These are phyloP conservation scores for Penicillium sp. DNA, from an alignment of 2,329 filamentous ascomycete genomes.

Conservation along the genomic window DNA sequence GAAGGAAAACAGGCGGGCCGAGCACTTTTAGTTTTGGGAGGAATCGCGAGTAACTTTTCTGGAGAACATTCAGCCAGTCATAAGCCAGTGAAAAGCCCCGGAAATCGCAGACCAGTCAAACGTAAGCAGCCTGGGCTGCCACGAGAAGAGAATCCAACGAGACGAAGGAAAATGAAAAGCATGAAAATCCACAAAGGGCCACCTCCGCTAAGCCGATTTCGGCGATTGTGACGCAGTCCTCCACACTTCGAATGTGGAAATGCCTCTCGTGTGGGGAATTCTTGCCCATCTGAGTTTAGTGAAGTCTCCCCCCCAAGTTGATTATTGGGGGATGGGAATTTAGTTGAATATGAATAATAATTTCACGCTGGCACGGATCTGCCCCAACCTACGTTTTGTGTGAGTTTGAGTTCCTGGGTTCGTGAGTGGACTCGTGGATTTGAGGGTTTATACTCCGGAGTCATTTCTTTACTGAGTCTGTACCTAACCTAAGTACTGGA, in stretches of 20 bases:
- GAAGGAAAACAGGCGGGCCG: slow-evolving; percentile 25
- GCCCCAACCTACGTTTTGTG: slow-evolving; percentile 13
- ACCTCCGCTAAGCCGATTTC: slow-evolving; percentile 11
- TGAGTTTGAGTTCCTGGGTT: neutral
- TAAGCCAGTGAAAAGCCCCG: neutral
- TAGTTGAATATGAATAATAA: neutral
- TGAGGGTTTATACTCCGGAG: neutral
- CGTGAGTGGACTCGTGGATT: neutral
- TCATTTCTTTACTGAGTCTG: neutral
- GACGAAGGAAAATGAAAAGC: neutral
- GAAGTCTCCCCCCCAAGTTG: slow-evolving; percentile 6
- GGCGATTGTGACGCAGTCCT: slow-evolving; percentile 10
- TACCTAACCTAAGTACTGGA: no score
- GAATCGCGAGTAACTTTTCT: neutral
- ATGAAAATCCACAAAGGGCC: neutral
- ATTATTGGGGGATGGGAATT: slow-evolving; percentile 1
- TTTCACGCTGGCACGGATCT: slow-evolving; percentile 13
- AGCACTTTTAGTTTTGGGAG: slow-evolving; percentile 3
- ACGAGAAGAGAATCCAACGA: neutral
- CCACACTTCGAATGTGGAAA: slow-evolving; percentile 21
- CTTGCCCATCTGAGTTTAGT: slow-evolving; percentile 10
- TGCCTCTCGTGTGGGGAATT: slow-evolving; percentile 26
- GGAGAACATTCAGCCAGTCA: neutral
- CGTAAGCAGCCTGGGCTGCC: neutral
- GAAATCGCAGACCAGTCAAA: neutral